A percentile compares a stretch with the other conserved stretches of the same genome.
phyloP scores from a whole-genome alignment of 495 filamentous ascomycete genomes.

The Neurospora sp. region DNA sequence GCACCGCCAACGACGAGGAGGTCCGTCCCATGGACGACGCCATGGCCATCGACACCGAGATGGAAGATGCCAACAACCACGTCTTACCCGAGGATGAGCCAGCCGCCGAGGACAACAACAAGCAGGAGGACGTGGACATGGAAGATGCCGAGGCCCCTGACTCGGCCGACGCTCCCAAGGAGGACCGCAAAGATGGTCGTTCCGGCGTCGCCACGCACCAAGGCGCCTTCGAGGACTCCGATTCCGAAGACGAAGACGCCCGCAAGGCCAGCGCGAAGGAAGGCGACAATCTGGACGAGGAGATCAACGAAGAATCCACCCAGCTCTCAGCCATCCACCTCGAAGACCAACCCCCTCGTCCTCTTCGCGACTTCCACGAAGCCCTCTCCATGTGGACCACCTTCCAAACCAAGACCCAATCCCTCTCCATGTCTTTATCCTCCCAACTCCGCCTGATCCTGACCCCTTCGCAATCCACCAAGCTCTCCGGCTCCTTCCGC shows the following conservation, averaged over 20 bases:
- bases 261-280: slow-evolving; percentile 24
- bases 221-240: slow-evolving; percentile 27
- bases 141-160: slow-evolving; percentile 30
- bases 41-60: slow-evolving; percentile 69
- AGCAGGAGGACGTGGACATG: slow-evolving; percentile 25
- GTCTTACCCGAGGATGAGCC: slow-evolving; percentile 51
- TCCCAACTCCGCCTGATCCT: slow-evolving; percentile 94
- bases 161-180: slow-evolving; percentile 31
- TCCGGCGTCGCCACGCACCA: slow-evolving; percentile 41
- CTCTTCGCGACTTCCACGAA: slow-evolving; percentile 40
- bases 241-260: slow-evolving; percentile 22
- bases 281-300: slow-evolving; percentile 28
- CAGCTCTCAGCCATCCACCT: slow-evolving; percentile 67
- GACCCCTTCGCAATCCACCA: slow-evolving; percentile 86
- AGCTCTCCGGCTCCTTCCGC: slow-evolving; percentile 91
- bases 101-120: slow-evolving; percentile 26
- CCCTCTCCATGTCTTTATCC: slow-evolving; percentile 76
- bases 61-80: slow-evolving; percentile 42
- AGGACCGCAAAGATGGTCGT: slow-evolving; percentile 30
- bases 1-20: slow-evolving; percentile 80
- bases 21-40: slow-evolving; percentile 70
- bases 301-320: slow-evolving; percentile 57
- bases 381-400: slow-evolving; percentile 74
- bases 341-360: slow-evolving; percentile 22
- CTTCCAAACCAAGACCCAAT: slow-evolving; percentile 73